Evolutionary conservation across 805 yeast genomes (phyloP), one percentile per base, ranked within the genome.

Genomic region (Blastobotrys americana): DNA sequence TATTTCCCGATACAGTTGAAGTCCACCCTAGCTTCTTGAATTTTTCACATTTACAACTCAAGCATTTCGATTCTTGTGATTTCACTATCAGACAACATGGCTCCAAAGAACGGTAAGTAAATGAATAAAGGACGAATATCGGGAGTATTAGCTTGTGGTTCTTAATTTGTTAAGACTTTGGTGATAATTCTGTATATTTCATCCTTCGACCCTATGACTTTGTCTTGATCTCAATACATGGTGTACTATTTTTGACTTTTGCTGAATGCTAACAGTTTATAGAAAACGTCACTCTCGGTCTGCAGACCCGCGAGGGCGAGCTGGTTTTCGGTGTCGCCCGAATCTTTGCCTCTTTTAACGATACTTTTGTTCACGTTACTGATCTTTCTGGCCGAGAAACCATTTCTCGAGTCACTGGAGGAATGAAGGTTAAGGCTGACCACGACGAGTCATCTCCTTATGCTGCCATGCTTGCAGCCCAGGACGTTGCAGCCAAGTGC

Each of bases 381-480:
- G 99, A 93, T 80, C 78, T 89, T 65, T 86, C 97, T 66, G 99
- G 98, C 76, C 93, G 90, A 76, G 99, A 94, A 79, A 93, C 99
- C 77, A 90, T 93, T 70, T 82, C 96, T 79, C 88, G 97, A 79
- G 96, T 93, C 65, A 93, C 98, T 69, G 99, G 99, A 82, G 99
- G 98, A 77, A 93, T 93, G 98, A 93, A 93, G 82, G 99, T 93
- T 74, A 93, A 93, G 83, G 98, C 98, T 67, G 99, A 93, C 80
- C 87, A 97, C 80, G 99, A 94, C 73, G 98, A 93, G 82, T 90
- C 97, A 55, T 86, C 98, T 61, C 98, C 99, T 74, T 93, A 93
- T 84, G 99, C 99, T 70, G 98, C 97, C 69, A 93, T 93, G 98
- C 84, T 93, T 80, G 99, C 99, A 71, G 97, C 99, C 61, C 99